A percentile compares a stretch with the other conserved stretches of the same genome.
These are phyloP conservation scores for Penicillium mononematosum DNA, from an alignment of 495 filamentous ascomycete species.

Conservation along the genomic window DNA sequence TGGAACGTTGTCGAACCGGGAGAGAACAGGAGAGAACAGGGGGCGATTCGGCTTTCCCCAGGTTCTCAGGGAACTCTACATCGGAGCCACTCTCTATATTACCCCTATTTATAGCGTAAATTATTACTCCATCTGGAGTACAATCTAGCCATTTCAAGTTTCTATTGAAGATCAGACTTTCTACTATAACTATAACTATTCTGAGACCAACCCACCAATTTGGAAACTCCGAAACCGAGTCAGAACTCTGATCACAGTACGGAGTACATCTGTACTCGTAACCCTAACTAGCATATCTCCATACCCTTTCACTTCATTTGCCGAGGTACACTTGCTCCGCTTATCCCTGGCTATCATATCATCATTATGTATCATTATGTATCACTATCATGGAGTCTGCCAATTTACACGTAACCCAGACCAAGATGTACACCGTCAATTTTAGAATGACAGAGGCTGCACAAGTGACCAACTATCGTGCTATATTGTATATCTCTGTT, in stretches of 20 bases:
- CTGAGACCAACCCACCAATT: too few species aligned
- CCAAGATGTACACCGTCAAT: too few species aligned
- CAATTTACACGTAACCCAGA: background rate
- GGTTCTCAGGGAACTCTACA: background rate
- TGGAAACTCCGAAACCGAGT: background rate
- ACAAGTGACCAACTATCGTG: too few species aligned
- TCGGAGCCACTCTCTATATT: background rate
- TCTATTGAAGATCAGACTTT: background rate
- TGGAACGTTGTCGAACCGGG: background rate
- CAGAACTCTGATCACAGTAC: background rate
- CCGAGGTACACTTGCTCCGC: background rate
- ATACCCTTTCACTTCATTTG: background rate
- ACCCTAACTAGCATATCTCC: background rate
- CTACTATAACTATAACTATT: background rate
- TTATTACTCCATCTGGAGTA: background rate
- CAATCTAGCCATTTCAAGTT: background rate
- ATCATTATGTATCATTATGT: too few species aligned
- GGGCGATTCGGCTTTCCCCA: constrained; percentile 6
- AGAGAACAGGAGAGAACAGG: background rate
- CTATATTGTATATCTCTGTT: too few species aligned
- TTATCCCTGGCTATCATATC: background rate
- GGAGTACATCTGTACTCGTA: background rate
- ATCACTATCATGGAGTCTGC: background rate
- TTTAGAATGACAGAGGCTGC: too few species aligned
- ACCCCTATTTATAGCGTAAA: background rate